Evolutionary conservation across 768 basidiomycete genomes (phyloP), one percentile per base, ranked within the genome.

Genomic region (Leccinum aurantiacum): DNA sequence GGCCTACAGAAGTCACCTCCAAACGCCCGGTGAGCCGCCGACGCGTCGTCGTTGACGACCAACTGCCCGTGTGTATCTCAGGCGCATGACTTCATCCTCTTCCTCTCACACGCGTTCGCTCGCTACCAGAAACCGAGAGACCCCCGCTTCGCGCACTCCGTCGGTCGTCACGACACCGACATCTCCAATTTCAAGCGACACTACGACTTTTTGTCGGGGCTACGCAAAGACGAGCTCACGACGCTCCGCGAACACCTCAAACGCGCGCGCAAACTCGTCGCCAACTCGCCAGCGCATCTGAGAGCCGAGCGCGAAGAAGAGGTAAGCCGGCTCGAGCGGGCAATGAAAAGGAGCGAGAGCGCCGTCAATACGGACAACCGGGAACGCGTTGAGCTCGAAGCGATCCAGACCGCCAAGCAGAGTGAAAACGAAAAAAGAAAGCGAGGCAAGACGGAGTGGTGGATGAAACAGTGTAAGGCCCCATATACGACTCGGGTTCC

Each of bases 371-470:
- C 80, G 63, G 87, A 90, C 59, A 82, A 82, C 59, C 79, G 83
- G 54, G 87, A 92, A 56, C 80, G 79, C 65, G 76, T 90, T n/a
- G 88, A 95, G 67, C 78, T 82, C 54, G 83, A 88, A 25, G 90
- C 89, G 0, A 69, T 96, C 57, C 65, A 67, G 11, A 71, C 68
- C 44, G 73, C 72, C 54, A 77, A 78, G 63, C 77, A 77, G 59
- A 79, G 79, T 56, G 87, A 84, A 73, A 67, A 71, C 14, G 77
- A 80, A 62, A 93, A 89, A 75, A 78, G 85, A 59, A 80, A 82
- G 57, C 75, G 84, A 54, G 95, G 95, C 4, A 98, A 98, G 76
- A 81, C 83, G 5, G 82, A 78, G 47, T 98, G 92, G 92, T 90
- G 81, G 76, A 79, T 96, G 82, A 97, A 96, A 76, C 78, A 85